Evolutionary conservation across 805 yeast genomes (phyloP).

Genomic region (Brettanomyces bruxellensis): DNA sequence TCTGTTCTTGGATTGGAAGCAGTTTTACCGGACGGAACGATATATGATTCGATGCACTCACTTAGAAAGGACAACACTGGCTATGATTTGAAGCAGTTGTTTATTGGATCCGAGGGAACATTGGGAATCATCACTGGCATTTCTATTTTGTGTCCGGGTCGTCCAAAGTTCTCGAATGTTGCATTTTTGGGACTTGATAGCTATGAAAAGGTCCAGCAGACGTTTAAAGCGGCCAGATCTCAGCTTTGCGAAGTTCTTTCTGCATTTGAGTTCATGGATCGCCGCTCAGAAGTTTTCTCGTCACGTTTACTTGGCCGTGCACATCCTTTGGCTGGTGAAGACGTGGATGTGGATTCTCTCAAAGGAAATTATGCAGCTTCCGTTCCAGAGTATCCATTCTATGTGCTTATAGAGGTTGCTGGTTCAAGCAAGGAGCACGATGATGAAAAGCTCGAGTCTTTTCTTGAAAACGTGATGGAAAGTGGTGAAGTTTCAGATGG

Average conservation of each 20-base stretch:
- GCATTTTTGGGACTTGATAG: conserved; percentile 78
- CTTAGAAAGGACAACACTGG: conserved; percentile 95
- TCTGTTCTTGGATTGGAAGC: conserved; percentile 85
- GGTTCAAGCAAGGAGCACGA: conserved; percentile 94
- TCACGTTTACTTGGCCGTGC: conserved; percentile 45
- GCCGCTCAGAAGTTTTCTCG: conserved; percentile 56
- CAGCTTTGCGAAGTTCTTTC: conserved; percentile 81
- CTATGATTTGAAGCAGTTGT: conserved; percentile 83
- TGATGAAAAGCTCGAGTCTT: conserved; percentile 77
- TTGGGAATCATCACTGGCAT: conserved; percentile 86
- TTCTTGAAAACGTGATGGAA: conserved; percentile 80
- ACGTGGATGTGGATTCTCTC: neutral
- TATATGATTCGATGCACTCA: conserved; percentile 71
- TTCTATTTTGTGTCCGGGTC: conserved; percentile 80
- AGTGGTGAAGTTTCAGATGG: conserved; percentile 84
- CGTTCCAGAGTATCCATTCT: conserved; percentile 66
- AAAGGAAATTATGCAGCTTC: conserved; percentile 36
- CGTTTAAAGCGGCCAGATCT: conserved; percentile 67
- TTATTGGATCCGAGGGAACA: conserved; percentile 92
- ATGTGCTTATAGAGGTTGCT: conserved; percentile 88
- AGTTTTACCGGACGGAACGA: conserved; percentile 84
- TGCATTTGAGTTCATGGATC: conserved; percentile 93
- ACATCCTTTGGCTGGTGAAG: conserved; percentile 63
- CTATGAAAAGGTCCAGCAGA: conserved; percentile 75
- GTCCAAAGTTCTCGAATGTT: conserved; percentile 80